These are phyloP conservation scores for Geotrichum candidum DNA, from an alignment of 1,139 yeast species.

Conservation along the genomic window DNA sequence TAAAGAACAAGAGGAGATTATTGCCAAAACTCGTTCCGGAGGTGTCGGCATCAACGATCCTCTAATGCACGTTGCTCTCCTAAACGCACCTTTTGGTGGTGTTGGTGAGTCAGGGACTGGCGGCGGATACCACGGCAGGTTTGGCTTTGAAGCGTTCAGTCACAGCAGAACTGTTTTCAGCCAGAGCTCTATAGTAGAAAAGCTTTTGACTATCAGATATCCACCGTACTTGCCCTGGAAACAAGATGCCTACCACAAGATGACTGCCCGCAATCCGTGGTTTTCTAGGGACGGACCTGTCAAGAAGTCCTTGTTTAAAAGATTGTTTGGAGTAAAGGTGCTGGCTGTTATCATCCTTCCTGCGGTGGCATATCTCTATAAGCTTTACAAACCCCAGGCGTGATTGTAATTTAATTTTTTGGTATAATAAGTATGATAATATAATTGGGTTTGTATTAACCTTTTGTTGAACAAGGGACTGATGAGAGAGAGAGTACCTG, in stretches of 20 bases:
- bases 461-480: neutral
- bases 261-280: slow-evolving; percentile 9
- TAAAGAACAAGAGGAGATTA: slow-evolving; percentile 48
- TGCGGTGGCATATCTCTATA: neutral
- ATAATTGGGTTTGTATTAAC: neutral
- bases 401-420: neutral
- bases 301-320: neutral
- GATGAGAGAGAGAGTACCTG: neutral
- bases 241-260: neutral
- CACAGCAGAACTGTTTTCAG: slow-evolving; percentile 67
- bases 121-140: slow-evolving; percentile 65
- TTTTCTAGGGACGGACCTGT: slow-evolving; percentile 23
- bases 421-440: neutral
- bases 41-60: slow-evolving; percentile 68
- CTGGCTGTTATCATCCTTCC: neutral
- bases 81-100: slow-evolving; percentile 89
- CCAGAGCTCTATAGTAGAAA: slow-evolving; percentile 34
- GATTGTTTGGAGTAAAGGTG: neutral
- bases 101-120: slow-evolving; percentile 74
- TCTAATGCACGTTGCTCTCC: slow-evolving; percentile 62
- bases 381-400: neutral
- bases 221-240: slow-evolving; percentile 11
- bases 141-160: slow-evolving; percentile 66
- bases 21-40: slow-evolving; percentile 63
- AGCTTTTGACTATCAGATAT: slow-evolving; percentile 5